Evolutionary conservation across 768 basidiomycete species (phyloP).

Genomic region (Termitomyces sp.): DNA sequence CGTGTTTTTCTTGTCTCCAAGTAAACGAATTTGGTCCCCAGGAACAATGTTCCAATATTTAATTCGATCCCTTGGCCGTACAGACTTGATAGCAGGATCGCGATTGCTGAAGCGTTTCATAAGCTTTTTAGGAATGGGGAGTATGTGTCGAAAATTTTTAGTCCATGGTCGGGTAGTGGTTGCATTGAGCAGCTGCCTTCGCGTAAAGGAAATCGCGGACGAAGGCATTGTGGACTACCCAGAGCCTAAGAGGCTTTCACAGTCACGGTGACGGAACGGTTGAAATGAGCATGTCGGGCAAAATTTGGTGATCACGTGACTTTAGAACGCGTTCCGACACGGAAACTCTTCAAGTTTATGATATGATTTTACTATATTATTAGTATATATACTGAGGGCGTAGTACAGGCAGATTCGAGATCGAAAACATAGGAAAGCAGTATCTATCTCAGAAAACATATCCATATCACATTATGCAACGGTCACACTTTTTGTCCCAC

Average conservation of each 20-base stretch:
- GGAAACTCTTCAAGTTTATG: too few relatives aligned
- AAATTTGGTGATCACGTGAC: not conserved
- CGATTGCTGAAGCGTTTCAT: slow-evolving; percentile 38
- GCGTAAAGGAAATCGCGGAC: slow-evolving; percentile 28
- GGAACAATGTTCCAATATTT: slow-evolving; percentile 88
- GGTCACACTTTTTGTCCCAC: slow-evolving; percentile 26
- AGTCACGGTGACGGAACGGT: not conserved
- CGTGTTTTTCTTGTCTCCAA: slow-evolving; percentile 56
- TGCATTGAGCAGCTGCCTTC: slow-evolving; percentile 39
- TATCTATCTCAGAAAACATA: not conserved
- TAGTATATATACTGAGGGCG: not conserved
- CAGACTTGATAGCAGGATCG: slow-evolving; percentile 51
- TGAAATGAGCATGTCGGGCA: too few relatives aligned
- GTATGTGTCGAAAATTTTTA: slow-evolving; percentile 64
- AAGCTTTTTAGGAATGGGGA: slow-evolving; percentile 57
- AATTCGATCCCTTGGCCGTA: slow-evolving; percentile 64
- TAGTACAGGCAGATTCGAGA: not conserved
- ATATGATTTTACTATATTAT: too few relatives aligned
- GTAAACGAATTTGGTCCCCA: slow-evolving; percentile 72
- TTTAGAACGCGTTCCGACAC: too few relatives aligned
- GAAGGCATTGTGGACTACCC: slow-evolving; percentile 22
- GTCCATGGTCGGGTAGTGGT: slow-evolving; percentile 54
- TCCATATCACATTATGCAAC: slow-evolving; percentile 7
- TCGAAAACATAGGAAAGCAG: not conserved
- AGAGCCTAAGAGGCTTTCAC: not conserved